These are phyloP conservation scores for Alternaria novae-zelandiae DNA, from an alignment of 2,329 filamentous ascomycete genomes.

Conservation along the genomic window DNA sequence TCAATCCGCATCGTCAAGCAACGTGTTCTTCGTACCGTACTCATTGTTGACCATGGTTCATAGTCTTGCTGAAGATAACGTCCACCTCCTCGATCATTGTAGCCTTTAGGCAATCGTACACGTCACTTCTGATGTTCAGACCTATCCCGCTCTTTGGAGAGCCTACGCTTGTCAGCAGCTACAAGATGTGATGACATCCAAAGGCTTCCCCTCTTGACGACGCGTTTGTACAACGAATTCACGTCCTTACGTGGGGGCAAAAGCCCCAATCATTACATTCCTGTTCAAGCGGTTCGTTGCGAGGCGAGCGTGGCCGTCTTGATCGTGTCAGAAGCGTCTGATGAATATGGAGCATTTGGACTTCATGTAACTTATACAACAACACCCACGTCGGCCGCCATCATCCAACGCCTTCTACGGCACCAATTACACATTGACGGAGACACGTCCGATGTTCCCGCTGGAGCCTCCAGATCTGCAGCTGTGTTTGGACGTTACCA, in stretches of 20 bases:
- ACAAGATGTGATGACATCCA: neutral
- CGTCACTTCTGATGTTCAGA: neutral
- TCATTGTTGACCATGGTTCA: neutral
- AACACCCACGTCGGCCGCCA: neutral
- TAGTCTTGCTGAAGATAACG: neutral
- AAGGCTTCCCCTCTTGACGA: neutral
- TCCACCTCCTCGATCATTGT: neutral
- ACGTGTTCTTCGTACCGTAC: neutral
- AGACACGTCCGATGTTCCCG: constrained; percentile 11
- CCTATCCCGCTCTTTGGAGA: neutral
- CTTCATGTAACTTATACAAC: neutral
- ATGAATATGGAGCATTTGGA: neutral
- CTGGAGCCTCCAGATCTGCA: neutral
- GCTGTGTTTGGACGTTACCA: neutral
- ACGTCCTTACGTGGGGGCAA: neutral
- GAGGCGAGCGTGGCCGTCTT: too few relatives aligned
- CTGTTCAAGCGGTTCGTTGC: neutral
- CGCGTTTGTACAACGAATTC: too few relatives aligned
- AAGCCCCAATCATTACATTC: neutral
- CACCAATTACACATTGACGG: constrained; percentile 1
- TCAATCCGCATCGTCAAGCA: neutral
- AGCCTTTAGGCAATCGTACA: neutral
- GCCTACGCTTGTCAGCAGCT: neutral
- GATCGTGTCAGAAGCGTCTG: neutral
- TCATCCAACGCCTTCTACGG: neutral